phyloP scores from a whole-genome alignment of 1,284 basidiomycete genomes.

The Austroboletus niveus region DNA sequence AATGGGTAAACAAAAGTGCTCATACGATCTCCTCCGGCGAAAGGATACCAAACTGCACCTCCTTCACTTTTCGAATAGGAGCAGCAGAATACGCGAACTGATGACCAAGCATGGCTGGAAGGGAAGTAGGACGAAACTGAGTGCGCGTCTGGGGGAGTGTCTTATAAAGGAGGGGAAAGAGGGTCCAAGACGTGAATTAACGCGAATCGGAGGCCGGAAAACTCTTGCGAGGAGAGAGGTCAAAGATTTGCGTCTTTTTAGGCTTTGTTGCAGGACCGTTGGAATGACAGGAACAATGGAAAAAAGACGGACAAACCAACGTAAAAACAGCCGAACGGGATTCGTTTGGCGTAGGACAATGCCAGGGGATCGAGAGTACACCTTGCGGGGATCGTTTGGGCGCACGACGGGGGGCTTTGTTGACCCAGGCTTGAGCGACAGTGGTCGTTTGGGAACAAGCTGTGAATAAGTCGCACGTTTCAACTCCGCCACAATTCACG shows the following conservation, averaged over 20 bases:
- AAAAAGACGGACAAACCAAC: conserved; percentile 17
- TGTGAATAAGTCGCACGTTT: conserved; percentile 31
- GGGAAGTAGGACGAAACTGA: not conserved
- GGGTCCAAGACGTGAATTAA: conserved; percentile 24
- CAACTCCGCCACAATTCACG: conserved; percentile 36
- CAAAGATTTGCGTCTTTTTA: conserved; percentile 24
- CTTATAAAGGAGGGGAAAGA: conserved; percentile 2
- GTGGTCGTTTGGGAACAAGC: conserved; percentile 40
- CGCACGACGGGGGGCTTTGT: conserved; percentile 14
- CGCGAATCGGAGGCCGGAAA: conserved; percentile 21
- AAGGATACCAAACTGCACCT: conserved; percentile 99
- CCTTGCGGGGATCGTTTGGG: conserved; percentile 7
- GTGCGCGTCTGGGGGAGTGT: conserved; percentile 17
- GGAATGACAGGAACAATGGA: conserved; percentile 2
- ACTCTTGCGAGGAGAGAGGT: conserved; percentile 3
- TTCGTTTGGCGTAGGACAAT: conserved; percentile 2
- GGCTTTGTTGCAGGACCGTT: conserved; percentile 3
- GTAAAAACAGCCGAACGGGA: conserved; percentile 12
- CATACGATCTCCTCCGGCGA: conserved; percentile 99
- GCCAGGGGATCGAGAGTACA: not conserved
- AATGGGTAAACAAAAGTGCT: conserved; percentile 26
- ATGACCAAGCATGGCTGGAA: conserved; percentile 67
- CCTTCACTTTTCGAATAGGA: conserved; percentile 90
- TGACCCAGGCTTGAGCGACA: conserved; percentile 25
- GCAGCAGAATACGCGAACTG: conserved; percentile 91